These are phyloP conservation scores for Leishmania tarentolae DNA, from an alignment of 208 protist species.

Conservation along the genomic window DNA sequence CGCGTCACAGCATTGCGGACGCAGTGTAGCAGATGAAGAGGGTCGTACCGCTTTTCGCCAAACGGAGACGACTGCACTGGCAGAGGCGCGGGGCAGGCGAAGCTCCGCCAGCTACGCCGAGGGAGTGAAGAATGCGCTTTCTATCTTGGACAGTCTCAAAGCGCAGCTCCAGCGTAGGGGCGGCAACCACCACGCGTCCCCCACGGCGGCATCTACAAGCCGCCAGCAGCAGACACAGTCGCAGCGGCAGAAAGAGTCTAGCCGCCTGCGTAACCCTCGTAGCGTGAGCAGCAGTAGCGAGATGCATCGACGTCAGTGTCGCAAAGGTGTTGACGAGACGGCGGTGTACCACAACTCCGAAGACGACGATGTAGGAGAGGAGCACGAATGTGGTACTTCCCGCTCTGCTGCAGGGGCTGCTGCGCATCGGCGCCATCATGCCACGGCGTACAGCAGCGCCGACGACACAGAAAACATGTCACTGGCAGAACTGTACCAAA, in stretches of 20 bases:
- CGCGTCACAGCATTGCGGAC: not conserved
- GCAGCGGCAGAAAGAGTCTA: slow-evolving; percentile 10
- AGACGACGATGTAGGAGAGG: not conserved
- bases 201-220: slow-evolving; percentile 22
- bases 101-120: slow-evolving; percentile 43
- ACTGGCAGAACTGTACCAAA: slow-evolving; percentile 29
- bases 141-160: slow-evolving; percentile 60
- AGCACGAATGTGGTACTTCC: not conserved
- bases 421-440: not conserved
- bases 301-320: slow-evolving; percentile 9
- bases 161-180: slow-evolving; percentile 39
- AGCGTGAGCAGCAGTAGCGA: slow-evolving; percentile 26
- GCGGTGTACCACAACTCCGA: slow-evolving; percentile 17
- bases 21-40: not conserved
- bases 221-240: slow-evolving; percentile 24
- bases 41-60: not conserved
- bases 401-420: not conserved
- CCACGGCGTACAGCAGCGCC: not conserved
- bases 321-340: slow-evolving; percentile 18
- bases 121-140: slow-evolving; percentile 71
- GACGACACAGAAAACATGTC: slow-evolving; percentile 28
- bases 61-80: slow-evolving; percentile 6
- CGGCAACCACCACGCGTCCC: slow-evolving; percentile 11
- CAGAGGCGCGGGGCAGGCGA: slow-evolving; percentile 17
- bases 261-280: not conserved